These are phyloP conservation scores for Hymenoscyphus linearis DNA, from an alignment of 2,329 filamentous ascomycete genomes.

Conservation along the genomic window DNA sequence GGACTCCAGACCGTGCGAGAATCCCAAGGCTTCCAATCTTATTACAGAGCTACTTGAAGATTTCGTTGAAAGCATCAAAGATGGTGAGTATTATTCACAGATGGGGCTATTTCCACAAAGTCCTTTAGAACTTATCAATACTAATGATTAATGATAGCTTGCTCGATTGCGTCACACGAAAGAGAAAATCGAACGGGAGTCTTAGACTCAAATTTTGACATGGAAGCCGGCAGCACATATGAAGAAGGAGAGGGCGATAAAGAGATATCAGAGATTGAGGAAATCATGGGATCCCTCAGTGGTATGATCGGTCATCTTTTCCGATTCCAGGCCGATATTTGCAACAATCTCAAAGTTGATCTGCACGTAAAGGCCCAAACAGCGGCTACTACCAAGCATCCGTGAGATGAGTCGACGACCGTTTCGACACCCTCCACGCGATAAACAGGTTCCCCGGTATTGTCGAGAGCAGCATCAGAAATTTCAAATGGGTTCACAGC, in stretches of 20 bases:
- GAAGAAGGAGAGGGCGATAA: neutral
- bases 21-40: neutral
- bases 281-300: slow-evolving; percentile 13
- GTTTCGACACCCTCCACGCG: slow-evolving; percentile 14
- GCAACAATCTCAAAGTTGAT: slow-evolving; percentile 11
- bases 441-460: slow-evolving; percentile 20
- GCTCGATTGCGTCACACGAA: slow-evolving; percentile 9
- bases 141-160: neutral
- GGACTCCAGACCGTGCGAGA: neutral
- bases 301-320: slow-evolving; percentile 14
- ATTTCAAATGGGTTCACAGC: slow-evolving; percentile 3
- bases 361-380: slow-evolving; percentile 12
- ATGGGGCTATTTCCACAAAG: neutral
- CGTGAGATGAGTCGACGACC: slow-evolving; percentile 9
- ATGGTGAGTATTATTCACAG: neutral
- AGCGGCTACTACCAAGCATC: neutral
- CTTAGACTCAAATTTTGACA: neutral
- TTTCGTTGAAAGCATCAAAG: neutral
- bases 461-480: slow-evolving; percentile 23
- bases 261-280: slow-evolving; percentile 14
- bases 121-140: neutral
- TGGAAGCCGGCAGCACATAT: neutral
- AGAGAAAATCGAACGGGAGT: slow-evolving; percentile 9
- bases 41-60: neutral
- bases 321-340: slow-evolving; percentile 15